Evolutionary conservation across 257 asterid genomes (phyloP).

Genomic region (Solanum verrucosum): DNA sequence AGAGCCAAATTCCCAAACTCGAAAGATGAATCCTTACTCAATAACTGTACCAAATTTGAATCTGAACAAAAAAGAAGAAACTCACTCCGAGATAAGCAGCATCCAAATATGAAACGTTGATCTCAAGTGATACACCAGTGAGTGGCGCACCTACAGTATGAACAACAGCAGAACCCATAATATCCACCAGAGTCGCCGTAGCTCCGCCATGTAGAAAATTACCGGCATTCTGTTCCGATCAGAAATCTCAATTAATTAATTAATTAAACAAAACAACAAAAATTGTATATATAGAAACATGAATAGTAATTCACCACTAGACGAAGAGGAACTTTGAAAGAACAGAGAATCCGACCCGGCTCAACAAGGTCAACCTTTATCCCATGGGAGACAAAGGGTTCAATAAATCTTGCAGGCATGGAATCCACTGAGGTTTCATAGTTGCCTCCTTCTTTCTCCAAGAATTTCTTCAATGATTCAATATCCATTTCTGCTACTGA

Average conservation of each 20-base stretch:
- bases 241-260: neutral
- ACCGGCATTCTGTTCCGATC: constrained; percentile 35
- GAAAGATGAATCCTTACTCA: neutral
- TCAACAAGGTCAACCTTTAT: constrained; percentile 48
- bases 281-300: neutral
- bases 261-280: neutral
- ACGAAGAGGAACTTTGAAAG: constrained; percentile 65
- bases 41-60: neutral
- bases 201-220: constrained; percentile 77
- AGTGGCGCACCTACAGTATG: constrained; percentile 40
- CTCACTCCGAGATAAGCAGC: constrained; percentile 62
- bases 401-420: constrained; percentile 49
- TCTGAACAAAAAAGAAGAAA: neutral
- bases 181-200: constrained; percentile 67
- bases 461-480: constrained; percentile 37
- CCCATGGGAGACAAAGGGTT: constrained; percentile 60
- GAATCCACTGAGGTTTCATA: constrained; percentile 39
- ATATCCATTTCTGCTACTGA: constrained; percentile 33
- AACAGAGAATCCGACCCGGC: constrained; percentile 62
- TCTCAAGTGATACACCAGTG: constrained; percentile 71
- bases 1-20: neutral
- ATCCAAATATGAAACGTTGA: constrained; percentile 52
- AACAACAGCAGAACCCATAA: constrained; percentile 54
- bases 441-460: constrained; percentile 33
- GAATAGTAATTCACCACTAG: constrained; percentile 43